Percentiles rank a stretch among this genome's conserved stretches.
Conservation (phyloP, 2,329 filamentous ascomycete genomes). For the Verticillium dahliae region DNA sequence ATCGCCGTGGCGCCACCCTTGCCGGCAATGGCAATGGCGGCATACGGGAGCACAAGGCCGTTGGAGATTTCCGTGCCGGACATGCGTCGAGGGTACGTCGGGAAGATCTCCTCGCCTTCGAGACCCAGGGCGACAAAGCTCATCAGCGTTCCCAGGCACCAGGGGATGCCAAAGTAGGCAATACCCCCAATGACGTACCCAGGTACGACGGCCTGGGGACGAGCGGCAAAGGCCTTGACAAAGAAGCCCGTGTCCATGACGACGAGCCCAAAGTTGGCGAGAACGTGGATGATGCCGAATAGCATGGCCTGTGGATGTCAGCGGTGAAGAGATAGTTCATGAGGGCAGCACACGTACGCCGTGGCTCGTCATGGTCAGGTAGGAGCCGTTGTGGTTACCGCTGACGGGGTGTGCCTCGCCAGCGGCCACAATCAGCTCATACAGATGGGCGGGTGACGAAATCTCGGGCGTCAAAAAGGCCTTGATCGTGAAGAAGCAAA, state of each 20-base stretch:
- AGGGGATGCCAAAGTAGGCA: slow-evolving; percentile 47
- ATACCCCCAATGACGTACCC: slow-evolving; percentile 50
- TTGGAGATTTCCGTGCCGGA: slow-evolving; percentile 55
- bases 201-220: slow-evolving; percentile 37
- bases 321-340: background rate
- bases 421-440: slow-evolving; percentile 39
- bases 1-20: slow-evolving; percentile 64
- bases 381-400: slow-evolving; percentile 47
- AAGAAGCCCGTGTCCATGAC: slow-evolving; percentile 50
- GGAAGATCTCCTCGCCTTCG: slow-evolving; percentile 40
- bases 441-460: slow-evolving; percentile 39
- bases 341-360: background rate
- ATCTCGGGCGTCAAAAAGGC: slow-evolving; percentile 39
- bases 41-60: slow-evolving; percentile 64
- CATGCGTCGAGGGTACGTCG: slow-evolving; percentile 51
- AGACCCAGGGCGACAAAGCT: slow-evolving; percentile 39
- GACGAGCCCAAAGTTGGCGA: slow-evolving; percentile 44
- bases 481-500: slow-evolving; percentile 35
- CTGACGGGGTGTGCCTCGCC: slow-evolving; percentile 35
- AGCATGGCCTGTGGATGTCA: slow-evolving; percentile 30
- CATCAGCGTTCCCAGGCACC: slow-evolving; percentile 44
- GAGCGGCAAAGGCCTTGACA: slow-evolving; percentile 43
- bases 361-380: slow-evolving; percentile 41
- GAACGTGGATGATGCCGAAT: slow-evolving; percentile 41
- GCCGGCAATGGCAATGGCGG: slow-evolving; percentile 62